Conservation (phyloP, 2,329 filamentous ascomycete genomes). For the Alternaria metachromatica region DNA sequence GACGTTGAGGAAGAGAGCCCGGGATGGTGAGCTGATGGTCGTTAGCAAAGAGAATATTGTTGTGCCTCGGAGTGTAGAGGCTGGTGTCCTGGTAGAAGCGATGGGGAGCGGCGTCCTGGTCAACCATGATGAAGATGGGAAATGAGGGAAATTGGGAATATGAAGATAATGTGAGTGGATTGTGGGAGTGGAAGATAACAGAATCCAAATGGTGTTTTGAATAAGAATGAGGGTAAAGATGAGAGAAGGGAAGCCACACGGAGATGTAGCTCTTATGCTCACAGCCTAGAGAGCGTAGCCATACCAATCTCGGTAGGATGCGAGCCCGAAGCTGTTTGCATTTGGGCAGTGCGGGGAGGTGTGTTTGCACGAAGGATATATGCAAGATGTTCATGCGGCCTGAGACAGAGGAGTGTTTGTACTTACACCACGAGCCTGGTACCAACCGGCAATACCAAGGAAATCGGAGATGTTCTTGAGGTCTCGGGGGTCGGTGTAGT, state of each 20-base stretch:
- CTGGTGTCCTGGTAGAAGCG: constrained; percentile 19
- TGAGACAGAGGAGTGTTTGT: constrained; percentile 19
- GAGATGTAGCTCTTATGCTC: constrained; percentile 2
- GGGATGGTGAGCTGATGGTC: constrained; percentile 33
- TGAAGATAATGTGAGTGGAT: not conserved
- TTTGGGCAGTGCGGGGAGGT: not conserved
- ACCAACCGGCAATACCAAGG: constrained; percentile 45
- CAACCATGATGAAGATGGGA: constrained; percentile 13
- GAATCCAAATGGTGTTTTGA: constrained; percentile 4
- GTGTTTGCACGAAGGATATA: constrained; percentile 2
- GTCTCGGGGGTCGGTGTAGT: constrained; percentile 36
- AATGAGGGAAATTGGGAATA: not conserved
- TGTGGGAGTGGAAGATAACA: constrained; percentile 1
- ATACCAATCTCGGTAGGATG: not conserved
- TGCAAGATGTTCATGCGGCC: constrained; percentile 14
- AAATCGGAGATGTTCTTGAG: constrained; percentile 48
- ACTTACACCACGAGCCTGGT: constrained; percentile 48
- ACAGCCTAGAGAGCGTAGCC: constrained; percentile 1
- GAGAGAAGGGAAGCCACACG: not conserved
- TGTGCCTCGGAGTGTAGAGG: constrained; percentile 23
- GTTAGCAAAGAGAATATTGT: constrained; percentile 31
- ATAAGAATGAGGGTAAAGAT: not conserved
- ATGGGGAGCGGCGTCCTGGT: not conserved
- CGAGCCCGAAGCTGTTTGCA: constrained; percentile 6
- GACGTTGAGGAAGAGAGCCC: constrained; percentile 42